Percentiles rank a stretch among this genome's conserved stretches.
Conservation (phyloP, 495 filamentous ascomycete genomes). For the Xylaria curta region DNA sequence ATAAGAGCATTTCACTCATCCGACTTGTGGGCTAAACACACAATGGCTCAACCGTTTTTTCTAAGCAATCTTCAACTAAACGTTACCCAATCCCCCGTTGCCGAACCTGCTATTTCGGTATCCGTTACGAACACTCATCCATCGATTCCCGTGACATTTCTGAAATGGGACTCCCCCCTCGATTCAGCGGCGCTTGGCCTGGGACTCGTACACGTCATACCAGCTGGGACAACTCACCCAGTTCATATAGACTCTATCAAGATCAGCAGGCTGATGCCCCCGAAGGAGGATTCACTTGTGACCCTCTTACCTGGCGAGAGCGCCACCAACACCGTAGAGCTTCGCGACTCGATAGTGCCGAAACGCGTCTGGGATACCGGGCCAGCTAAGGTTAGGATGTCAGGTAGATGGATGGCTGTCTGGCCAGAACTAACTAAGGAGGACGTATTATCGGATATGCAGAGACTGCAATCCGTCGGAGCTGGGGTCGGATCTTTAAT, state of each 20-base stretch:
- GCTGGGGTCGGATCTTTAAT: background rate
- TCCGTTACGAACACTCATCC: background rate
- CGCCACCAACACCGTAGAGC: slow-evolving; percentile 4
- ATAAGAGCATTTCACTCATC: background rate
- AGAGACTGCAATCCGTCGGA: slow-evolving; percentile 4
- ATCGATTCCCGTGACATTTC: background rate
- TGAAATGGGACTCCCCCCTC: slow-evolving; percentile 17
- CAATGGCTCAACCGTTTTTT: background rate
- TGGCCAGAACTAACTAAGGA: slow-evolving; percentile 11
- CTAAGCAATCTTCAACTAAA: background rate
- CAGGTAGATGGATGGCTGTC: slow-evolving; percentile 12
- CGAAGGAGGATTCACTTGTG: background rate
- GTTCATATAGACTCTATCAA: slow-evolving; percentile 3
- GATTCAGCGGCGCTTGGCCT: slow-evolving; percentile 9
- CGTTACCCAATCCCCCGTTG: background rate
- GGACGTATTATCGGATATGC: background rate
- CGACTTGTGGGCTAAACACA: background rate
- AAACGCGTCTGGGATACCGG: background rate
- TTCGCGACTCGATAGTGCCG: slow-evolving; percentile 1
- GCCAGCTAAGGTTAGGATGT: slow-evolving; percentile 3
- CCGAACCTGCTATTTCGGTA: background rate
- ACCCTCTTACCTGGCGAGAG: background rate
- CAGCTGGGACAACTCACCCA: background rate
- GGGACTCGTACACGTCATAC: background rate
- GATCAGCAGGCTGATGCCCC: slow-evolving; percentile 7